These are phyloP conservation scores for Athelia sp. DNA, from an alignment of 1,284 basidiomycete species.

Conservation along the genomic window DNA sequence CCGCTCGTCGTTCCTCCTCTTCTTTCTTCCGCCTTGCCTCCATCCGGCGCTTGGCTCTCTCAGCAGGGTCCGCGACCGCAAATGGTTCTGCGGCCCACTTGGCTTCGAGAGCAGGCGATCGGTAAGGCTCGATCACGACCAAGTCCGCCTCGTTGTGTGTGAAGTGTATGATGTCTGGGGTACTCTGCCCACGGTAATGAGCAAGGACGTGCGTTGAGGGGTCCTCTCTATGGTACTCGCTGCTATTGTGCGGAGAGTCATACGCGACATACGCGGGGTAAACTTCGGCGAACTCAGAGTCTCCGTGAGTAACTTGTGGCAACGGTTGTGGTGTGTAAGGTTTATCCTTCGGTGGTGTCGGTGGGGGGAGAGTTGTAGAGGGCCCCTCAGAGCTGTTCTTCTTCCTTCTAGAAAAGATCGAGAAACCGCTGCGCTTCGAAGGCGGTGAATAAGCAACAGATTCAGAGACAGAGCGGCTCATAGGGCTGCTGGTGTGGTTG, in stretches of 20 bases:
- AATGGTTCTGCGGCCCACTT: slow-evolving; percentile 34
- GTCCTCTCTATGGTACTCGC: slow-evolving; percentile 8
- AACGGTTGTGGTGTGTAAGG: background rate
- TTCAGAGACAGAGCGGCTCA: slow-evolving; percentile 8
- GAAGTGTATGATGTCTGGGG: slow-evolving; percentile 12
- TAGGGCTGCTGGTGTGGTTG: slow-evolving; percentile 10
- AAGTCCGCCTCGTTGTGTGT: slow-evolving; percentile 16
- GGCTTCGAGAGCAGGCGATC: slow-evolving; percentile 3
- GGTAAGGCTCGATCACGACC: slow-evolving; percentile 14
- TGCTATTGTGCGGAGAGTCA: background rate
- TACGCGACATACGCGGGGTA: slow-evolving; percentile 16
- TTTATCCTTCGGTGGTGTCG: background rate
- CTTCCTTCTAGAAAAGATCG: slow-evolving; percentile 29
- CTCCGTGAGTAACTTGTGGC: slow-evolving; percentile 4
- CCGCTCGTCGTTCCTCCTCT: slow-evolving; percentile 42
- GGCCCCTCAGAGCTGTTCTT: slow-evolving; percentile 20
- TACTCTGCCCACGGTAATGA: slow-evolving; percentile 12
- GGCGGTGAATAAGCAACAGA: background rate
- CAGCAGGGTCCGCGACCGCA: slow-evolving; percentile 35
- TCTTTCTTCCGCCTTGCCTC: slow-evolving; percentile 37
- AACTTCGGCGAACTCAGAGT: slow-evolving; percentile 1
- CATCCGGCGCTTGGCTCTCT: slow-evolving; percentile 35
- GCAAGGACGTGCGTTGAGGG: slow-evolving; percentile 21
- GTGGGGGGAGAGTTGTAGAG: background rate
- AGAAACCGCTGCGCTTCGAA: slow-evolving; percentile 27